Conservation (phyloP, 441 rosid genomes). For the Adansonia rubrostipa region DNA sequence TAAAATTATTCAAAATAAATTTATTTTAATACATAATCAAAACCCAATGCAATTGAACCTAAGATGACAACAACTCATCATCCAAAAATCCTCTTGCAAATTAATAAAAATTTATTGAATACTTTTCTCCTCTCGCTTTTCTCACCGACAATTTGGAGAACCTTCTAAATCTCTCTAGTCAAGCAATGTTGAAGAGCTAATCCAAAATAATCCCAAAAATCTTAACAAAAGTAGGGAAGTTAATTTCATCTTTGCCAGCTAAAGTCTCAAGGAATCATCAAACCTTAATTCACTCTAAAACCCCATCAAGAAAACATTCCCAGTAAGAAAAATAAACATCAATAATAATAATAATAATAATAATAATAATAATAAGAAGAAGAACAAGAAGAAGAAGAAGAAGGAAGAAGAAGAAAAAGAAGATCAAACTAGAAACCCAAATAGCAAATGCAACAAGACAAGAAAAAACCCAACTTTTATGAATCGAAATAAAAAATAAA, state of each 20-base stretch:
- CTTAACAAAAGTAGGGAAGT: neutral
- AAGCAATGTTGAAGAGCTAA: neutral
- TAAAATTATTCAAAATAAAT: no score
- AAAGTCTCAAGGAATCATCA: neutral
- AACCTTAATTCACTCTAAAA: neutral
- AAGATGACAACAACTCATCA: no score
- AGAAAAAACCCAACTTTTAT: neutral
- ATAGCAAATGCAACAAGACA: neutral
- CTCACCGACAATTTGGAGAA: neutral
- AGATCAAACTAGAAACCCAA: conserved; percentile 8
- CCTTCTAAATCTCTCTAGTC: neutral
- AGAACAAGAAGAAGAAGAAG: no score
- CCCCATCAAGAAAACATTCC: conserved; percentile 1
- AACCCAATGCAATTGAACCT: no score
- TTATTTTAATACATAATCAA: no score
- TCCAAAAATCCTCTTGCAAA: no score
- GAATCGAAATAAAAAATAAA: neutral
- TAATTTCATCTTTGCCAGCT: neutral
- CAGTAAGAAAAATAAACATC: neutral
- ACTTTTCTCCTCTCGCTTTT: no score
- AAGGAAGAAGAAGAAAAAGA: no score
- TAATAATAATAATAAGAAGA: no score
- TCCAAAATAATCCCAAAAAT: conserved; percentile 5
- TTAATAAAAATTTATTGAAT: no score
- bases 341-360: no score